phyloP scores from a whole-genome alignment of 306 rosid species.

The Rubus parviflorus region DNA sequence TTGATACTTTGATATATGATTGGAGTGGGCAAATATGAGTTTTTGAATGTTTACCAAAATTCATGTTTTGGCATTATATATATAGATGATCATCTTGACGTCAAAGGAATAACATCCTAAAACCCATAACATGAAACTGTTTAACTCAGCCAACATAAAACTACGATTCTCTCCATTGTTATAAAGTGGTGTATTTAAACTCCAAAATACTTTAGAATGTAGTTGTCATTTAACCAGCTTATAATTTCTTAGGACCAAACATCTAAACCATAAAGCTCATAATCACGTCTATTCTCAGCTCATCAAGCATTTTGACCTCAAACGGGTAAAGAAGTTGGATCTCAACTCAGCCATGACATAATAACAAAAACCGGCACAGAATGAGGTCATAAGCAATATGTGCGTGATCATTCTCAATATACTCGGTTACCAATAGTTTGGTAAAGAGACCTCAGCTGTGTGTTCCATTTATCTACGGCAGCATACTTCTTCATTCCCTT shows the following conservation, averaged over 20 bases:
- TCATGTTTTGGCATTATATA: too few relatives aligned
- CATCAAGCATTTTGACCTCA: conserved; percentile 7
- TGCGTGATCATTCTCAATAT: conserved; percentile 22
- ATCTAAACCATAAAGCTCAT: background rate
- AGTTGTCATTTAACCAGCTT: background rate
- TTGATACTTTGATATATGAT: too few relatives aligned
- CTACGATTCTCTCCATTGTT: too few relatives aligned
- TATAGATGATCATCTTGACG: too few relatives aligned
- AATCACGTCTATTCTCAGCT: conserved; percentile 12
- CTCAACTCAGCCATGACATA: conserved; percentile 3
- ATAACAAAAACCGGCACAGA: conserved; percentile 9
- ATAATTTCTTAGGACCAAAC: background rate
- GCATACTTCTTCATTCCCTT: conserved; percentile 95
- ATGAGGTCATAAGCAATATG: background rate
- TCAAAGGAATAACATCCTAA: too few relatives aligned
- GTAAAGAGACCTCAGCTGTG: conserved; percentile 77
- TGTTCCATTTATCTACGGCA: conserved; percentile 93
- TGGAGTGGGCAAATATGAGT: too few relatives aligned
- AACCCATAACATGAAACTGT: too few relatives aligned
- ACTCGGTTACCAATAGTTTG: conserved; percentile 84
- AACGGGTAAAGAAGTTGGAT: conserved; percentile 2
- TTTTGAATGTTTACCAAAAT: too few relatives aligned
- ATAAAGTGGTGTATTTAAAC: background rate
- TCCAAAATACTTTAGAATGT: background rate
- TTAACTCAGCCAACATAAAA: too few relatives aligned